Evolutionary conservation across 2,329 filamentous ascomycete genomes (phyloP), one percentile per base, ranked within the genome.

Genomic region (Fusarium sp.): DNA sequence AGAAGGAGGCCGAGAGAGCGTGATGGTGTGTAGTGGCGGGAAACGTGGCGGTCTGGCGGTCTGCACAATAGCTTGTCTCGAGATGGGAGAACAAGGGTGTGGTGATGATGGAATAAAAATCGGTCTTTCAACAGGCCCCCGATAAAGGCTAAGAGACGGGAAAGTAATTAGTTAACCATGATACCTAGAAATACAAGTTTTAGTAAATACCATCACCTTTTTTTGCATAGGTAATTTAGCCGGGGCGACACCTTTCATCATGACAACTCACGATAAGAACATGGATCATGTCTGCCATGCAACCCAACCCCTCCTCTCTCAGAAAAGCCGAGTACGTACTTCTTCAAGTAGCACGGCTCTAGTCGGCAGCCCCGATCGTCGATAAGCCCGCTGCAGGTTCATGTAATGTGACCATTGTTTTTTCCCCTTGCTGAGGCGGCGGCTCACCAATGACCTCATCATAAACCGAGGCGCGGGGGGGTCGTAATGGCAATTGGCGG

Each of bases 1-100:
- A 77, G 50, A 86, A 85, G 77, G 88, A 90, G 77, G 85, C 83
- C 43, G 81, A 81, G 67, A 78, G 83, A 62, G 77, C 75, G 61
- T 76, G 45, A 43, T 59, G 63, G 60, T 70, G 64, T 61, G 35
- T 6, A 20, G 65, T 64, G 65, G 70, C 45, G 68, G 60, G 29
- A n/a, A n/a, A 27, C 16, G 43, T 45, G 27, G 57, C 48, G 58
- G 37, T 39, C 29, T 45, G 63, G 70, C 73, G 64, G 66, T 73
- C 69, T 64, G 31, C 14, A 16, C 37, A 24, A 37, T 52, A 27
- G 18, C 39, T 11, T 39, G 37, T 39, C 33, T 22, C 29, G 3
- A 11, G 18, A 45, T 18, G n/a, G n/a, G 18, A 35, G 8, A 54
- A 33, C 41, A 54, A 14, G 68, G 62, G 48, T 56, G 57, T 50